Conservation (phyloP, 257 asterid genomes). For the Pogostemon cablin region DNA sequence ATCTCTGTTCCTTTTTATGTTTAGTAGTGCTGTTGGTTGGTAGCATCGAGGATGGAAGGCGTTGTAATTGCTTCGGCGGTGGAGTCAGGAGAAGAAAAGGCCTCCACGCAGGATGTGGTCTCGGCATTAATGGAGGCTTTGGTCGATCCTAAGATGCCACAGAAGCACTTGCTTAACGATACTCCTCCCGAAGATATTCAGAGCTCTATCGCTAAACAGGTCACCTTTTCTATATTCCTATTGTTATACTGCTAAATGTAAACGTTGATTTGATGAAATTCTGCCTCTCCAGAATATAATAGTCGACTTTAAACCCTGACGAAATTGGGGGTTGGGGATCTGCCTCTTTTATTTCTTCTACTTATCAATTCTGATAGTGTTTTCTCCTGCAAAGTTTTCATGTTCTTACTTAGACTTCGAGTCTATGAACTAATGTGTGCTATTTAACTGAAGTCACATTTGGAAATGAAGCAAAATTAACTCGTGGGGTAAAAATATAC, state of each 20-base stretch:
- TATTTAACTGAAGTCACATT: no score
- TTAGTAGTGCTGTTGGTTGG: neutral
- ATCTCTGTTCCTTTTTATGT: neutral
- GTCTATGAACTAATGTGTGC: no score
- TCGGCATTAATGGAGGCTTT: constrained; percentile 47
- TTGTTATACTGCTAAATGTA: neutral
- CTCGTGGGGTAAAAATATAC: neutral
- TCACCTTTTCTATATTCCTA: constrained; percentile 25
- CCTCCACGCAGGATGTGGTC: constrained; percentile 47
- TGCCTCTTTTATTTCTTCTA: neutral
- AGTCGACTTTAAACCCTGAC: neutral
- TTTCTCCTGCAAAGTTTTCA: neutral
- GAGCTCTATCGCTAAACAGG: constrained; percentile 65
- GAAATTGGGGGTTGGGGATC: neutral
- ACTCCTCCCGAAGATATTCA: constrained; percentile 47
- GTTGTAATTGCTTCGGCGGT: constrained; percentile 23
- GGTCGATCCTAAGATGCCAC: constrained; percentile 58
- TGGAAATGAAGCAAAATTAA: neutral
- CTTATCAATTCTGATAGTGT: neutral
- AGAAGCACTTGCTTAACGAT: constrained; percentile 22
- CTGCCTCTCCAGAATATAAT: neutral
- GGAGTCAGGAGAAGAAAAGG: constrained; percentile 31
- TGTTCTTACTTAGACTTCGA: neutral
- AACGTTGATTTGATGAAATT: neutral
- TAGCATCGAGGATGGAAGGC: constrained; percentile 8